Percentiles rank a stretch among this genome's conserved stretches.
These are phyloP conservation scores for Nymphaea colorata DNA, from an alignment of 164 flowering plant species.

Conservation along the genomic window DNA sequence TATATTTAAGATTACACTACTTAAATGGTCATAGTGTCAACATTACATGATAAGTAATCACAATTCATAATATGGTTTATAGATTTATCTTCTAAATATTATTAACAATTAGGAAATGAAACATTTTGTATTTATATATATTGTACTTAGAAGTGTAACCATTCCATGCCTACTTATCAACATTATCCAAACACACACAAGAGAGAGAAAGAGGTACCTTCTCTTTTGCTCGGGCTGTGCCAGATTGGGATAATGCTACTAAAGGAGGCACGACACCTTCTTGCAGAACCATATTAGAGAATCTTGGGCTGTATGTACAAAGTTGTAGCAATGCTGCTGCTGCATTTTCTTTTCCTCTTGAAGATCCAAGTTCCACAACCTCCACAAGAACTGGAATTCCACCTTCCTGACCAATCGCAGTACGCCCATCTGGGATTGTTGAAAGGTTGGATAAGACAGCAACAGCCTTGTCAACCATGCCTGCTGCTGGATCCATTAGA, in stretches of 20 bases:
- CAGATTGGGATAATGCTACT: constrained; percentile 17
- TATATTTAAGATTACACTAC: too few relatives aligned
- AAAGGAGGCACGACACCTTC: constrained; percentile 18
- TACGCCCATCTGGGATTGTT: constrained; percentile 73
- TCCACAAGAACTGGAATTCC: constrained; percentile 65
- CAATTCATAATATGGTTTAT: too few relatives aligned
- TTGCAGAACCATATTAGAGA: constrained; percentile 11
- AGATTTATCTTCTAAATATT: too few relatives aligned
- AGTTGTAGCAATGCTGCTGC: constrained; percentile 34
- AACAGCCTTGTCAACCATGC: constrained; percentile 93
- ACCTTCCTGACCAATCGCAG: constrained; percentile 52
- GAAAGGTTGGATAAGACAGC: constrained; percentile 81
- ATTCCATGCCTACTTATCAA: too few relatives aligned
- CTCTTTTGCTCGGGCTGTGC: constrained; percentile 16
- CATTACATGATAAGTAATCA: too few relatives aligned
- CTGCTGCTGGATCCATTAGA: constrained; percentile 68
- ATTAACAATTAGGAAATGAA: too few relatives aligned
- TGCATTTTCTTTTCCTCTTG: constrained; percentile 83
- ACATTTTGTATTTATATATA: too few relatives aligned
- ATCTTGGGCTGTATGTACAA: constrained; percentile 10
- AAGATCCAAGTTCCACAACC: constrained; percentile 69
- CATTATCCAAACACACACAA: too few relatives aligned
- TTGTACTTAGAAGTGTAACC: too few relatives aligned
- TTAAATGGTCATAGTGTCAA: too few relatives aligned
- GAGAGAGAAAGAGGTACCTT: constrained; percentile 6